Conservation (phyloP, 495 filamentous ascomycete species). For the Sordaria brevicollis region DNA sequence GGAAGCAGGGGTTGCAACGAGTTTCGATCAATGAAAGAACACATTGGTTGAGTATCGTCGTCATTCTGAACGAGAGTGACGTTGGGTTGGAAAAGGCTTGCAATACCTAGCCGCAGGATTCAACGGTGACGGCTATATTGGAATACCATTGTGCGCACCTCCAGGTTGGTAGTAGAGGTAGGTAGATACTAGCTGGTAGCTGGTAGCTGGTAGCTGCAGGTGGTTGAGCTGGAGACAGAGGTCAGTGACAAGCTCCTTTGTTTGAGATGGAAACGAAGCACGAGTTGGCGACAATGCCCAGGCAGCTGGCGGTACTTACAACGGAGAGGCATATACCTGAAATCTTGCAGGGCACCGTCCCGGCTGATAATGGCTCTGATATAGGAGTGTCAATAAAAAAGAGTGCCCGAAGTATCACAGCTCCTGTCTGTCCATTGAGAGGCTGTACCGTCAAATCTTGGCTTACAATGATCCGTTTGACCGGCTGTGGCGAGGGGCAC, state of each 20-base stretch:
- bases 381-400: background rate
- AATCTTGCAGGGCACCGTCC: background rate
- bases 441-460: background rate
- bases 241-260: background rate
- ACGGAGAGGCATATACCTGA: background rate
- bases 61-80: background rate
- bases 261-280: background rate
- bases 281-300: background rate
- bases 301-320: background rate
- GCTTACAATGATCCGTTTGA: background rate
- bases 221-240: background rate
- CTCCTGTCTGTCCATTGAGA: background rate
- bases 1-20: background rate
- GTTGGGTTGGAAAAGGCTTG: background rate
- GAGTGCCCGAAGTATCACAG: background rate
- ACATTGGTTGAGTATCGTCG: background rate
- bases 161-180: background rate
- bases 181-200: background rate
- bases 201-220: too few relatives aligned
- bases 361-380: background rate
- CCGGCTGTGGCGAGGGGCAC: background rate
- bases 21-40: background rate
- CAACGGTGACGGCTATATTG: background rate
- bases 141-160: background rate
- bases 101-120: background rate